These are phyloP conservation scores for Mortierella sp. DNA, from an alignment of 371 early-diverging fungal genomes.

Conservation along the genomic window DNA sequence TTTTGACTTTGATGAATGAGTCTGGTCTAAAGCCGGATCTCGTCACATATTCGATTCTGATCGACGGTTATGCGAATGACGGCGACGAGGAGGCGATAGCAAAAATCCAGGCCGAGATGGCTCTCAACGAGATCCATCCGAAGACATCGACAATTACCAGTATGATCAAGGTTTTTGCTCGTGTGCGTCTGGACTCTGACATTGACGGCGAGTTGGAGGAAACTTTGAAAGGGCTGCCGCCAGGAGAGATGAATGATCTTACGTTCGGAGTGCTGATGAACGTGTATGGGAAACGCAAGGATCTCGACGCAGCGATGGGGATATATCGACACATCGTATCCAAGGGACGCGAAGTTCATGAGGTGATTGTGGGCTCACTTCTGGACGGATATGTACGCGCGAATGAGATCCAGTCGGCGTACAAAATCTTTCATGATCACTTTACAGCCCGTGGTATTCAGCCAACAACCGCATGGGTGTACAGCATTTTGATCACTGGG, in stretches of 20 bases:
- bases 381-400: conserved; percentile 41
- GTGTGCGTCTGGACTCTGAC: conserved; percentile 4
- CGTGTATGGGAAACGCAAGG: conserved; percentile 49
- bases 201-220: conserved; percentile 28
- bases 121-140: conserved; percentile 51
- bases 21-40: conserved; percentile 48
- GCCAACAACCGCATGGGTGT: conserved; percentile 29
- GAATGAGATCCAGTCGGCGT: conserved; percentile 21
- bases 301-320: conserved; percentile 31
- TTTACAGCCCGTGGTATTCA: conserved; percentile 24
- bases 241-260: conserved; percentile 38
- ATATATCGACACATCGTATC: conserved; percentile 28
- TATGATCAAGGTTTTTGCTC: conserved; percentile 57
- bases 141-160: conserved; percentile 62
- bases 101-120: conserved; percentile 43
- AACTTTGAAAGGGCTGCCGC: conserved; percentile 30
- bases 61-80: conserved; percentile 38
- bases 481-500: conserved; percentile 45
- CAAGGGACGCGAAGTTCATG: conserved; percentile 25
- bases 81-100: conserved; percentile 47
- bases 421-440: conserved; percentile 43
- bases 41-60: conserved; percentile 42
- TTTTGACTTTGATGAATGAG: conserved; percentile 53
- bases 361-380: conserved; percentile 40
- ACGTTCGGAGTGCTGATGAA: conserved; percentile 48